phyloP scores from a whole-genome alignment of 306 rosid species.

The Cucurbita moschata region DNA sequence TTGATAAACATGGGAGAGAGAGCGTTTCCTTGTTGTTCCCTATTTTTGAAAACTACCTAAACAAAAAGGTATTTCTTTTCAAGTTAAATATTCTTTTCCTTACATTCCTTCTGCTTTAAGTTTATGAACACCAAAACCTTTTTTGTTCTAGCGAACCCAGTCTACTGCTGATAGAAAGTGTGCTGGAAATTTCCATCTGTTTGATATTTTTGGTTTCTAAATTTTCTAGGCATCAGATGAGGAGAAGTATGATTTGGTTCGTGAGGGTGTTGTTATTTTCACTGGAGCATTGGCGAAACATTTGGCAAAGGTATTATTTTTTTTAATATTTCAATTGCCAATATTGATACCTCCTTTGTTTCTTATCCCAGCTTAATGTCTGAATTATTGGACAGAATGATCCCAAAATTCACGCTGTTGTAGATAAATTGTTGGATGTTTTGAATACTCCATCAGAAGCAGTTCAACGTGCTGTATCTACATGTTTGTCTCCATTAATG shows the following conservation, averaged over 20 bases:
- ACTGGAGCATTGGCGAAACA: constrained; percentile 96
- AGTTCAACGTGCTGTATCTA: constrained; percentile 95
- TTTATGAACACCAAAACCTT: background rate
- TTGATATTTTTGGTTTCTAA: constrained; percentile 8
- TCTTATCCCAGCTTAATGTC: background rate
- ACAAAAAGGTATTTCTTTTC: constrained; percentile 48
- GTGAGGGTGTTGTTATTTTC: constrained; percentile 97
- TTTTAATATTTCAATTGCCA: background rate
- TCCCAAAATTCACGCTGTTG: constrained; percentile 82
- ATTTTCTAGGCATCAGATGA: constrained; percentile 63
- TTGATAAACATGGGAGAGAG: constrained; percentile 86
- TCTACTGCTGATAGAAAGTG: background rate
- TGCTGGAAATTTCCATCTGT: background rate
- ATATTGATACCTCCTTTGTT: background rate
- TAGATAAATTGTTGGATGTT: constrained; percentile 89
- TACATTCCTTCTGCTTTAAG: background rate
- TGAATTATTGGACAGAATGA: constrained; percentile 52
- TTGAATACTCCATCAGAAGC: constrained; percentile 94
- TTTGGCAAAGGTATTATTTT: constrained; percentile 55
- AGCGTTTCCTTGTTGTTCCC: constrained; percentile 82
- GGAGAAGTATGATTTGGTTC: constrained; percentile 89
- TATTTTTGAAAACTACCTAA: constrained; percentile 83
- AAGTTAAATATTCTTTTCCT: constrained; percentile 1
- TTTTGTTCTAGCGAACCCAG: background rate
- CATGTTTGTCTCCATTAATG: constrained; percentile 86